Conservation (phyloP, 2,329 filamentous ascomycete species). For the Fusarium albosuccineum region DNA sequence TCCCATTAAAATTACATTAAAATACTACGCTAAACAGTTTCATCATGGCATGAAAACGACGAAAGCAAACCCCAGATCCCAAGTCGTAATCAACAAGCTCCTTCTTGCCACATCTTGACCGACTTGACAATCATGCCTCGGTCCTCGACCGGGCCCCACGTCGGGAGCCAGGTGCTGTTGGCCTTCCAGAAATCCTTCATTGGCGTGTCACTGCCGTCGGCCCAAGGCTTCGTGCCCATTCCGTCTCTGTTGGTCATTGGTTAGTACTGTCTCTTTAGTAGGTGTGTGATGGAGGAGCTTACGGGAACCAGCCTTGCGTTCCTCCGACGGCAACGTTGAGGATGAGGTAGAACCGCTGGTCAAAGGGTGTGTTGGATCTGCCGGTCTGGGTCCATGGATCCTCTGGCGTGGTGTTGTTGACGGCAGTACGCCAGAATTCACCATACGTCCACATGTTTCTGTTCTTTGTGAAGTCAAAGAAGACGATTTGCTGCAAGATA, state of each 20-base stretch:
- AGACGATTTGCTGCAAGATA: constrained; percentile 37
- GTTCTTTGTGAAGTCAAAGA: constrained; percentile 51
- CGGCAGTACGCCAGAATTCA: constrained; percentile 53
- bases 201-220: constrained; percentile 54
- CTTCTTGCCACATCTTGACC: constrained; percentile 60
- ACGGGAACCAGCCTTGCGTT: constrained; percentile 61
- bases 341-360: constrained; percentile 63
- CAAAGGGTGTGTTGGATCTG: constrained; percentile 60
- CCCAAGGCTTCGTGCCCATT: constrained; percentile 59
- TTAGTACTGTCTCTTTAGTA: background rate
- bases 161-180: constrained; percentile 56
- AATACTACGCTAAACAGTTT: too few relatives aligned
- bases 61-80: too few relatives aligned
- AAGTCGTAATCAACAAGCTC: constrained; percentile 33
- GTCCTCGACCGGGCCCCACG: constrained; percentile 46
- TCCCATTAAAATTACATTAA: too few relatives aligned
- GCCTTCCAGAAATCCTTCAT: constrained; percentile 57
- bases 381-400: constrained; percentile 59
- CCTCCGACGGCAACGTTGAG: constrained; percentile 64
- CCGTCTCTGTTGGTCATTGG: constrained; percentile 49
- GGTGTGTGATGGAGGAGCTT: constrained; percentile 25
- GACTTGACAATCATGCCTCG: constrained; percentile 58
- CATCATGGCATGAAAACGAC: too few relatives aligned
- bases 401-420: constrained; percentile 55
- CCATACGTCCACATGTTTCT: constrained; percentile 51